Conservation (phyloP, 2,329 filamentous ascomycete species). For the Fusarium nisikadoi region DNA sequence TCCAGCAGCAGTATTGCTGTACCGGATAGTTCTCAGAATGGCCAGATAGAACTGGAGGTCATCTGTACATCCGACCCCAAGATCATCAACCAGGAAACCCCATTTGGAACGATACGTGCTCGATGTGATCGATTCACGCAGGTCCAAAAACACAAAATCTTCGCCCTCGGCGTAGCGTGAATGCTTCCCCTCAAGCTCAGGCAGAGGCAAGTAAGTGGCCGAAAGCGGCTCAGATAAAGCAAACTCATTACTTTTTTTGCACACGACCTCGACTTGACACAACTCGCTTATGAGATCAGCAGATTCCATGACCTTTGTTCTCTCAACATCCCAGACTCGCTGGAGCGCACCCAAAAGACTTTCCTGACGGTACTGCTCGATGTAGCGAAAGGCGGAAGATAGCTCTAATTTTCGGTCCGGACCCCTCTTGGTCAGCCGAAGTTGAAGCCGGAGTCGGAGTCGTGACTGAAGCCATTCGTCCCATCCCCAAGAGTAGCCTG, state of each 20-base stretch:
- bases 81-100: slow-evolving; percentile 35
- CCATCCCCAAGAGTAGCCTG: slow-evolving; percentile 14
- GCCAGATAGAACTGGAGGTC: slow-evolving; percentile 31
- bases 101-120: slow-evolving; percentile 26
- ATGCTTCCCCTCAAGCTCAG: slow-evolving; percentile 30
- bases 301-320: neutral
- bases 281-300: slow-evolving; percentile 8
- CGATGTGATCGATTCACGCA: slow-evolving; percentile 18
- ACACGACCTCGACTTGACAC: slow-evolving; percentile 14
- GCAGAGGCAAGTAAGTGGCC: slow-evolving; percentile 27
- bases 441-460: slow-evolving; percentile 6
- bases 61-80: slow-evolving; percentile 28
- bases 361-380: slow-evolving; percentile 8
- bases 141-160: slow-evolving; percentile 24
- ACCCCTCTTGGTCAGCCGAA: neutral
- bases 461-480: slow-evolving; percentile 23
- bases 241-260: slow-evolving; percentile 9
- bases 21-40: slow-evolving; percentile 17
- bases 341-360: slow-evolving; percentile 16
- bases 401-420: neutral
- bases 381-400: slow-evolving; percentile 11
- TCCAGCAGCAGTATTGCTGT: slow-evolving; percentile 1
- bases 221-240: neutral
- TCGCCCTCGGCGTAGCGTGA: slow-evolving; percentile 29
- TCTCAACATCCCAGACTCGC: slow-evolving; percentile 15